Conservation (phyloP, 1,139 yeast species). For the Yamadazyma trypodendri region DNA sequence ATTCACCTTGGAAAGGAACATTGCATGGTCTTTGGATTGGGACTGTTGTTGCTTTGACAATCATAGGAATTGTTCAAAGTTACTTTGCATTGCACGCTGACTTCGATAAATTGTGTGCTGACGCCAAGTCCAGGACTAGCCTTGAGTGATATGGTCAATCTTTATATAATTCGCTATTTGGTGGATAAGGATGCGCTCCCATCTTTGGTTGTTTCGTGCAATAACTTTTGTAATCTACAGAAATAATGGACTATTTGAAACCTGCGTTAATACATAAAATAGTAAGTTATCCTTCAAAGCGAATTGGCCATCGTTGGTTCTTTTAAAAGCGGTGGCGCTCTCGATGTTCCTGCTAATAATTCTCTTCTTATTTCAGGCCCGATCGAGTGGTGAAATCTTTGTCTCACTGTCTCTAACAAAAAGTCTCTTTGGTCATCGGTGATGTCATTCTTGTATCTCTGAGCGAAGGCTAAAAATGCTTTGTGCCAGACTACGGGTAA, state of each 20-base stretch:
- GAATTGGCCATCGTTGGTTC: constrained; percentile 44
- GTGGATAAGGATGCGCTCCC: too few relatives aligned
- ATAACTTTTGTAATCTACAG: not conserved
- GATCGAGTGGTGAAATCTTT: constrained; percentile 81
- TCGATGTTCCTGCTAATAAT: constrained; percentile 71
- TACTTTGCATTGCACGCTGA: constrained; percentile 42
- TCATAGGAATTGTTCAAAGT: constrained; percentile 53
- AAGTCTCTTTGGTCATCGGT: constrained; percentile 97
- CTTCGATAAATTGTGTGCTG: constrained; percentile 38
- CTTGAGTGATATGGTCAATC: constrained; percentile 1
- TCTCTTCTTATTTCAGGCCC: constrained; percentile 97
- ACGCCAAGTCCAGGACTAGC: constrained; percentile 38
- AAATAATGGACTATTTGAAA: not conserved
- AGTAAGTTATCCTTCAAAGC: constrained; percentile 19
- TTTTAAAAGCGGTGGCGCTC: constrained; percentile 26
- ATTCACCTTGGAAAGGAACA: constrained; percentile 41
- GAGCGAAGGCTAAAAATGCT: constrained; percentile 90
- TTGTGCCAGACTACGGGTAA: constrained; percentile 98
- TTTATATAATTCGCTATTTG: too few relatives aligned
- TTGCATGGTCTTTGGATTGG: constrained; percentile 59
- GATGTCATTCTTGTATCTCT: constrained; percentile 92
- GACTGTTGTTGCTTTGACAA: constrained; percentile 47
- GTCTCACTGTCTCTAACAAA: constrained; percentile 84
- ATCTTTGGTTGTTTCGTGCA: too few relatives aligned
- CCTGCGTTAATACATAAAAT: not conserved